A percentile compares a stretch with the other conserved stretches of the same genome.
Conservation (phyloP, 1,284 basidiomycete species). For the Apiotrichum gracile region DNA sequence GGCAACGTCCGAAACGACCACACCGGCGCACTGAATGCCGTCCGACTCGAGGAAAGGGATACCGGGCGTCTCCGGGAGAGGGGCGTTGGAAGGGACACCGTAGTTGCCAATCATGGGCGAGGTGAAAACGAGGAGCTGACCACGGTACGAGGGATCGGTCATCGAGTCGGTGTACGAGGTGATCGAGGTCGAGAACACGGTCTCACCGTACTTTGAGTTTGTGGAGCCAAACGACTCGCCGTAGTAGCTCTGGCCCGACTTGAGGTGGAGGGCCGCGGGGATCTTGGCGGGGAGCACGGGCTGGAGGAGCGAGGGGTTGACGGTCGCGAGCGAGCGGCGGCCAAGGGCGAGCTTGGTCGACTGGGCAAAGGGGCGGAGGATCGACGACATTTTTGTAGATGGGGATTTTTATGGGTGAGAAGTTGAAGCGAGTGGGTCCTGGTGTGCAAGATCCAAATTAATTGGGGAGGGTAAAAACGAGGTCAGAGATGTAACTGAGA, state of each 20-base stretch:
- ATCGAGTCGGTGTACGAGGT: constrained; percentile 99
- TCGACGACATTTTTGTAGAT: constrained; percentile 19
- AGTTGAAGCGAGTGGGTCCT: not conserved
- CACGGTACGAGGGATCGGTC: constrained; percentile 98
- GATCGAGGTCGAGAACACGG: constrained; percentile 97
- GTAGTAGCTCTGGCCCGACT: constrained; percentile 84
- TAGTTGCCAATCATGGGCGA: constrained; percentile 98
- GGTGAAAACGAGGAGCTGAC: constrained; percentile 97
- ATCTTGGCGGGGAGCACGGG: constrained; percentile 44
- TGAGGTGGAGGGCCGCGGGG: constrained; percentile 85
- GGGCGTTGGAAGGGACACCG: constrained; percentile 82
- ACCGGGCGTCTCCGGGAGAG: constrained; percentile 71
- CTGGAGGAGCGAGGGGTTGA: constrained; percentile 22
- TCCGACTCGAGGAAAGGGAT: constrained; percentile 87
- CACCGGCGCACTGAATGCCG: constrained; percentile 82
- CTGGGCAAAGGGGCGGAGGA: constrained; percentile 13
- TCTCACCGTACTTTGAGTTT: constrained; percentile 87
- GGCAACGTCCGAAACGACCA: constrained; percentile 91
- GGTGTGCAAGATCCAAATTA: constrained; percentile 18
- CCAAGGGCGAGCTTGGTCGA: constrained; percentile 4
- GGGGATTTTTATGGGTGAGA: not conserved
- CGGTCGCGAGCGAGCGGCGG: constrained; percentile 18
- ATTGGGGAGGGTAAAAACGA: constrained; percentile 39
- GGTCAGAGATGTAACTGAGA: constrained; percentile 44
- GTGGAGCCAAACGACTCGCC: constrained; percentile 87